Base-by-base conservation (phyloP, 169 alveolate species). In the Plasmodium malariae region DNA sequence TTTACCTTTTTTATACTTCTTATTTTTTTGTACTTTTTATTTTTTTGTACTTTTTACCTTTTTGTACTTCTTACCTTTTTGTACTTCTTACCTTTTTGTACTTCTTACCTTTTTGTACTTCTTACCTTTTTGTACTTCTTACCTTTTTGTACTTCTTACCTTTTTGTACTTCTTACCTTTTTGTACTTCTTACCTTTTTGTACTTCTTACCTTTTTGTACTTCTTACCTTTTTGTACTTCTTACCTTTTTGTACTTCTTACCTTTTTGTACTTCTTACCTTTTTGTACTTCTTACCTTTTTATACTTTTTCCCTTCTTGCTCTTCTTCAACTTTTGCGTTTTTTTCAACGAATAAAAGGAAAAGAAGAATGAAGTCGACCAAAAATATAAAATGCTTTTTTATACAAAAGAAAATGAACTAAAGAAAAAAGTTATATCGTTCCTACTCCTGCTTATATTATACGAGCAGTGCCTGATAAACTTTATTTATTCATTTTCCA, bases 301-400 rank as follows among this genome's bases (percentile, higher is more conserved):
- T 40, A 6, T 55, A 7, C 19, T 21, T 54, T 24, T 43, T 12
- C 14, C 26, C 17, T 45, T 45, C 26, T 48, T 68, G 57, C 14
- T 37, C 12, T 26, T 45, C 26, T 14, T 68, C 7, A n/a, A n/a
- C n/a, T n/a, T 19, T 3, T 68, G 14, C 37, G 17, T 34, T 65
- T 37, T 40, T 43, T 19, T 43, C 48, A 19, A 2, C 12, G 28
- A 45, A 45, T 12, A 68, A 32, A 62, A 62, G 48, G 19, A 34
- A 62, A 62, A 57, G 36, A 14, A 9, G 28, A 34, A 65, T 34
- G n/a, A 30, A 63, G 37, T n/a, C n/a, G n/a, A n/a, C n/a, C n/a
- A n/a, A 3, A 55, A 55, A 21, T 21, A 68, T 68, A 68, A 68
- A 68, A 68, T 68, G 78, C 78, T 68, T 68, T 63, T 63, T 19